Base-by-base conservation (phyloP, 306 rosid genomes). In the Arachis hypogaea region DNA sequence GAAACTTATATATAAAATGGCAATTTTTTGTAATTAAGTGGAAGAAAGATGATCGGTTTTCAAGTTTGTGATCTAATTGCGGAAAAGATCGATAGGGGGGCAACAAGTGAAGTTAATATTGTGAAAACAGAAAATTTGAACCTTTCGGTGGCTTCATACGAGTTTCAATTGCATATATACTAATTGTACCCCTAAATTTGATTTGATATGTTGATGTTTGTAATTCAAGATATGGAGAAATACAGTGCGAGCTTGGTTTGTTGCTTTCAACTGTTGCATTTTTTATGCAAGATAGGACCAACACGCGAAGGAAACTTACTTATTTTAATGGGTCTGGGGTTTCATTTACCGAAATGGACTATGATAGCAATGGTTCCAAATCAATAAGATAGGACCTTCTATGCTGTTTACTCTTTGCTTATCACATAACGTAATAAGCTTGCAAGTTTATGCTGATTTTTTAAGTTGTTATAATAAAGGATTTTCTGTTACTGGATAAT, bases 81-180 rank as follows among this genome's bases (percentile, higher is more conserved):
- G 42, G 28, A 49, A 14, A 18, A 55, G 8, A 49, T 41, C n/a
- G 0, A 4, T 40, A 59, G 29, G 49, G 49, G 38, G 38, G 4
- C 38, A 33, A 33, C 4, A 33, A 33, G 38, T 33, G 38, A 33
- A 33, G 38, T 4, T 33, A 33, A 33, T 33, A 33, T 33, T 33
- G 4, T 33, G 38, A 33, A 33, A 33, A 33, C 4, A 33, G 59
- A 36, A 68, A 68, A 33, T 11, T 67, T 54, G 60, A 30, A 11
- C 16, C 29, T 51, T 71, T 71, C 71, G 62, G 41, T 38, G 28
- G 71, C 57, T 67, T 7, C 43, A 30, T 66, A 72, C 57, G 59
- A 63, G 66, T 52, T 42, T 51, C 16, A 45, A 40, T 65, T 16
- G 8, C 2, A 45, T 65, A 7, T 45, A 0, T 45, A 0, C 10